Percentiles rank a stretch among this genome's conserved stretches.
phyloP scores from a whole-genome alignment of 192 early-diverging fungal species.

The Phycomyces nitens region DNA sequence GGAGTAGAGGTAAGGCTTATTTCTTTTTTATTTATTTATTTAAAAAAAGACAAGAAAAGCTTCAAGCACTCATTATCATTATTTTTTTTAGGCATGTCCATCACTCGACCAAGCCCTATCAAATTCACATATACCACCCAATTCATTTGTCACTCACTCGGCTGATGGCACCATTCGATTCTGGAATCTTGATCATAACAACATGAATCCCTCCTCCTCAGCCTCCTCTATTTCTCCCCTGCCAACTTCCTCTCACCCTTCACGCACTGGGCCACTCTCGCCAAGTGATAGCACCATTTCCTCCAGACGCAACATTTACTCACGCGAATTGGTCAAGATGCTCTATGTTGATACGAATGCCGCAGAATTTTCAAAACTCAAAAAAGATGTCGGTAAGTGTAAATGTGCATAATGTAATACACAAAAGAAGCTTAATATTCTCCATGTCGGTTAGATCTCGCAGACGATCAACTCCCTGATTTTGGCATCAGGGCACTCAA shows the following conservation, averaged over 20 bases:
- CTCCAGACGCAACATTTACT: constrained; percentile 53
- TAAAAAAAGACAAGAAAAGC: too few relatives aligned
- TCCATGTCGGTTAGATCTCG: neutral
- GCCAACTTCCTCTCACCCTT: too few relatives aligned
- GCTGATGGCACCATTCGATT: constrained; percentile 76
- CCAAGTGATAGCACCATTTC: constrained; percentile 15
- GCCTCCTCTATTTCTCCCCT: constrained; percentile 17
- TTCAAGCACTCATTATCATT: too few relatives aligned
- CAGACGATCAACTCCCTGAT: constrained; percentile 42
- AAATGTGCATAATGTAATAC: neutral
- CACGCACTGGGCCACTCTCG: neutral
- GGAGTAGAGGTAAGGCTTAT: constrained; percentile 66
- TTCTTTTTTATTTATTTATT: too few relatives aligned
- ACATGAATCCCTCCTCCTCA: neutral
- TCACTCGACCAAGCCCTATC: neutral
- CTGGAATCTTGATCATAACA: constrained; percentile 63
- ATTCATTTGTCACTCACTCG: constrained; percentile 71
- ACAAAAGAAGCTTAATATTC: too few relatives aligned
- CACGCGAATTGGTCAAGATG: constrained; percentile 55
- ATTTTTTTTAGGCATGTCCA: constrained; percentile 8
- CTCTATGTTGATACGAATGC: constrained; percentile 54
- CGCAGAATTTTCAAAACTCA: constrained; percentile 27
- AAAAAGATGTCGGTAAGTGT: constrained; percentile 21
- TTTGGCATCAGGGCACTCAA: constrained; percentile 65
- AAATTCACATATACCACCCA: constrained; percentile 24